A percentile compares a stretch with the other conserved stretches of the same genome.
These are phyloP conservation scores for Kodamaea ohmeri DNA, from an alignment of 1,139 yeast genomes.

Conservation along the genomic window DNA sequence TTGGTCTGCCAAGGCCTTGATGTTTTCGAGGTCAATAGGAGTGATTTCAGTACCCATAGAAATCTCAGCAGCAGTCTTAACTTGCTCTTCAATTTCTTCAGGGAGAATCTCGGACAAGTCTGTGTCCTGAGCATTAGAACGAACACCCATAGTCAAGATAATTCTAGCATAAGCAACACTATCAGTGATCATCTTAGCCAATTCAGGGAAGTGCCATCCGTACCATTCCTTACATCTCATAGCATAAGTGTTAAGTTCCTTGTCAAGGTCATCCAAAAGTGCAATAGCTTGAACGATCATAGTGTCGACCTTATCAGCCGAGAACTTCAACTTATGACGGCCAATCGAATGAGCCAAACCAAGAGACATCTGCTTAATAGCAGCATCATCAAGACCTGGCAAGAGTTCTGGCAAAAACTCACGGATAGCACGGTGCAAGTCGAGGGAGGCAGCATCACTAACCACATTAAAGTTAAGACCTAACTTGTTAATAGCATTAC, in stretches of 20 bases:
- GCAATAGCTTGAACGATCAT: slow-evolving; percentile 99
- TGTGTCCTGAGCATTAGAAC: slow-evolving; percentile 86
- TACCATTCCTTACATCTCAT: slow-evolving; percentile 99
- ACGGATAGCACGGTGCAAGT: slow-evolving; percentile 91
- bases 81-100: slow-evolving; percentile 82
- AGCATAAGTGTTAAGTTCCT: slow-evolving; percentile 94
- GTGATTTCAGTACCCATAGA: slow-evolving; percentile 99
- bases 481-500: slow-evolving; percentile 92
- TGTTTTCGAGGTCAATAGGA: slow-evolving; percentile 80
- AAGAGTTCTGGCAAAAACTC: slow-evolving; percentile 90
- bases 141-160: slow-evolving; percentile 88
- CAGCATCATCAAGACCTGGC: slow-evolving; percentile 87
- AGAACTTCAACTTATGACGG: slow-evolving; percentile 94
- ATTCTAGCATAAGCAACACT: slow-evolving; percentile 93
- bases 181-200: slow-evolving; percentile 94
- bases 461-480: slow-evolving; percentile 86
- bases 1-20: slow-evolving; percentile 87
- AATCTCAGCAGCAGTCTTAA: slow-evolving; percentile 91
- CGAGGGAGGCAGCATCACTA: slow-evolving; percentile 92
- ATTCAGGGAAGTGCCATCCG: slow-evolving; percentile 99
- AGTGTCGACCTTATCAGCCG: slow-evolving; percentile 97
- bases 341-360: slow-evolving; percentile 98
- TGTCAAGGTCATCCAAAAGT: slow-evolving; percentile 91
- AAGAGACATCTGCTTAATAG: slow-evolving; percentile 88
- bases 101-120: slow-evolving; percentile 92